phyloP scores from a whole-genome alignment of 2,329 filamentous ascomycete species.

The Alternaria longipes region DNA sequence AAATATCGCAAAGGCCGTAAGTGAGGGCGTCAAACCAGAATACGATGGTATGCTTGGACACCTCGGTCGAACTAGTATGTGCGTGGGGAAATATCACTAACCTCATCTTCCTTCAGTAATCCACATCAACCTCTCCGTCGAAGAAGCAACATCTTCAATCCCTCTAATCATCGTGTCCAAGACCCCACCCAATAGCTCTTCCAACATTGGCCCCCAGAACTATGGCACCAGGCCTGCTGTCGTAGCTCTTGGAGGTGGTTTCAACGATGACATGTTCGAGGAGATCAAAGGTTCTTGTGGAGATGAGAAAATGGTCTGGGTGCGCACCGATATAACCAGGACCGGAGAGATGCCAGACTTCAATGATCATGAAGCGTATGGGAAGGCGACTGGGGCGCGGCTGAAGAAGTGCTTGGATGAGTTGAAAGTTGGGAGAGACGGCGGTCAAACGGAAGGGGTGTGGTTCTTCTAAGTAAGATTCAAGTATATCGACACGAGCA shows the following conservation, averaged over 20 bases:
- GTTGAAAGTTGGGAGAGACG: conserved; percentile 12
- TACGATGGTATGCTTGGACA: conserved; percentile 20
- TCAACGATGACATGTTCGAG: conserved; percentile 1
- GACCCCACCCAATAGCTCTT: not conserved
- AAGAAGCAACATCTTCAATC: conserved; percentile 18
- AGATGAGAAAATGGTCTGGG: conserved; percentile 15
- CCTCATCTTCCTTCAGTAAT: conserved; percentile 3
- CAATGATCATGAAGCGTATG: conserved; percentile 16
- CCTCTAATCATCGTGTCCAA: conserved; percentile 6
- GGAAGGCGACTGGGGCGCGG: conserved; percentile 8
- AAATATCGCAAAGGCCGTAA: conserved; percentile 15
- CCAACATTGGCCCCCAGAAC: not conserved
- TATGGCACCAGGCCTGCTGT: not conserved
- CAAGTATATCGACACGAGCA: not conserved
- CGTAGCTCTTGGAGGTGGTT: conserved; percentile 2
- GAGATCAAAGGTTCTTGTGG: conserved; percentile 11
- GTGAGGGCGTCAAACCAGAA: conserved; percentile 18
- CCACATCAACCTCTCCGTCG: conserved; percentile 22
- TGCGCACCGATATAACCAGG: conserved; percentile 10
- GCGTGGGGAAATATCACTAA: not conserved
- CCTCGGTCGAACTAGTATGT: not conserved
- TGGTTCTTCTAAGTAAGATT: conserved; percentile 4
- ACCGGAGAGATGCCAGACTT: conserved; percentile 9
- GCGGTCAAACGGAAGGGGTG: conserved; percentile 7
- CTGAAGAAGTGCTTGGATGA: conserved; percentile 18